Evolutionary conservation across 768 basidiomycete genomes (phyloP), one percentile per base, ranked within the genome.

Genomic region (Suillus placidus): DNA sequence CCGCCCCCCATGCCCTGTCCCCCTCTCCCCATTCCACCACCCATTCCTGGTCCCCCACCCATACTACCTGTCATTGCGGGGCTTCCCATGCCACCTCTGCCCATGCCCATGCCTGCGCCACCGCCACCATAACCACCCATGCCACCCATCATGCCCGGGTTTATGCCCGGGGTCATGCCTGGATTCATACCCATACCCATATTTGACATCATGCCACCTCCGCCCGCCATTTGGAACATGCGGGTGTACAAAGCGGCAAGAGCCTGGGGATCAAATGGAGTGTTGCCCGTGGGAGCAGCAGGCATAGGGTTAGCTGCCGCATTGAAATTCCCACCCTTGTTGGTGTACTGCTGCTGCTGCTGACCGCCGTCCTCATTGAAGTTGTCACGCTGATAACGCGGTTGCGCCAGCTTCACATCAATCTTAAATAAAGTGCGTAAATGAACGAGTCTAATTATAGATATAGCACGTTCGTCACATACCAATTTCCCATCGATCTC

Each of bases 401-500:
- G 95, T 75, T 97, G 95, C 1, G 97, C 97, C 55, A 95, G 85
- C 79, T 98, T 99, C 55, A 99, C 95, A 74, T 99, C 97, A 71
- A 99, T 96, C 97, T 98, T 51, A 62, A 61, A 42, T 38, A 52
- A 26, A 60, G 42, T 35, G 10, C 52, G 37, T 30, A 32, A 38
- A 58, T 40, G 26, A 60, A 43, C 7, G 38, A 32, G 12, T 60
- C 18, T 42, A 60, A 1, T 42, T 30, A 30, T 30, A 60, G 7
- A 37, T 9, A 9, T 55, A 12, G 43, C 30, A 18, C 23, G n/a
- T 60, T 43, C 26, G 37, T 52, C 40, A 80, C 92, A 68, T 69
- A 98, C 97, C 76, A 94, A 79, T 82, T 98, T 97, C 18, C 96
- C 97, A 71, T 99, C 96, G 65, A 98, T 93, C 71, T 94, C 91